These are phyloP conservation scores for Mucor irregularis DNA, from an alignment of 371 early-diverging fungal genomes.

Conservation along the genomic window DNA sequence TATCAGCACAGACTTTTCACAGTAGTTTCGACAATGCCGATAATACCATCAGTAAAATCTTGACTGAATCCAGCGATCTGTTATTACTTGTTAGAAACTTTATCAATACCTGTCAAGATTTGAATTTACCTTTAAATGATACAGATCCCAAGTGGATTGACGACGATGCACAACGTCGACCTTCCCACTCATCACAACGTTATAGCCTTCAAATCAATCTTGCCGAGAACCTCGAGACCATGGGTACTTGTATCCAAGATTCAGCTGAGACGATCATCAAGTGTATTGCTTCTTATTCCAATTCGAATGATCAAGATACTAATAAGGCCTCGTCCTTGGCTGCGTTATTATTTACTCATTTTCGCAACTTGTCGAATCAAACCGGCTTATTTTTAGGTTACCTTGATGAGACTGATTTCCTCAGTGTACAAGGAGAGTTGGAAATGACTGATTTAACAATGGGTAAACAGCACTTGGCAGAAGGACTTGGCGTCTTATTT, in stretches of 20 bases:
- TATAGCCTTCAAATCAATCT: conserved; percentile 21
- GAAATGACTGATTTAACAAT: conserved; percentile 7
- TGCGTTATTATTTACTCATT: conserved; percentile 47
- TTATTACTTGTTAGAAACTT: conserved; percentile 28
- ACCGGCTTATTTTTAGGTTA: conserved; percentile 31
- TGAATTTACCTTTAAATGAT: conserved; percentile 16
- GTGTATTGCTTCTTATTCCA: conserved; percentile 4
- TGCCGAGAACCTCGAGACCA: conserved; percentile 23
- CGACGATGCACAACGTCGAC: background rate
- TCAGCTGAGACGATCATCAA: conserved; percentile 32
- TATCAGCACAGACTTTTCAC: conserved; percentile 43
- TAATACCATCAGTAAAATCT: conserved; percentile 45
- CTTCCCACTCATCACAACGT: background rate
- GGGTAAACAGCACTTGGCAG: conserved; percentile 45
- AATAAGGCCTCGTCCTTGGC: conserved; percentile 20
- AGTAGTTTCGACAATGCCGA: conserved; percentile 40
- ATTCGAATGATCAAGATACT: background rate
- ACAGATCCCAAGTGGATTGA: conserved; percentile 18
- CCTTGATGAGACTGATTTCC: conserved; percentile 30
- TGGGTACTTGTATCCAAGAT: conserved; percentile 27
- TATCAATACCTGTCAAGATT: conserved; percentile 31
- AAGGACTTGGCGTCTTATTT: conserved; percentile 64
- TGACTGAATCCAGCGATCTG: conserved; percentile 30
- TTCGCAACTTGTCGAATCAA: conserved; percentile 46
- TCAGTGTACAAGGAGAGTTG: conserved; percentile 2